Percentiles rank a stretch among this genome's conserved stretches.
Conservation (phyloP, 1,139 yeast species). For the Hemisphaericaspora xylofermentans region DNA sequence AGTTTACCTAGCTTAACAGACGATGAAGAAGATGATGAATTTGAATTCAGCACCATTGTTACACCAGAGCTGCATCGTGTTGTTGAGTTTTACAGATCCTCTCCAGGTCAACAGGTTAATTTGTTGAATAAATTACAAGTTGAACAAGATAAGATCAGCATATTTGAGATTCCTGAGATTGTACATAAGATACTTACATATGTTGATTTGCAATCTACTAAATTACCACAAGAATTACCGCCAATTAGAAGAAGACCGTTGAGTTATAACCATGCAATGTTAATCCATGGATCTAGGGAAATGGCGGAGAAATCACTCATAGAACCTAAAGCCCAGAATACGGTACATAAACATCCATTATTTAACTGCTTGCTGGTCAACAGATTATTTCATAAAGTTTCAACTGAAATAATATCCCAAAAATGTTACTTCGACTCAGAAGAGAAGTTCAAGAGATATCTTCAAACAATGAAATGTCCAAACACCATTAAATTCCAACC, state of each 20-base stretch:
- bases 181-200: slow-evolving; percentile 57
- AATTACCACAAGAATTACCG: slow-evolving; percentile 57
- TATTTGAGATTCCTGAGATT: slow-evolving; percentile 78
- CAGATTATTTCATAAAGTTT: slow-evolving; percentile 58
- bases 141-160: slow-evolving; percentile 17
- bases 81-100: slow-evolving; percentile 6
- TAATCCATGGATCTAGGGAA: slow-evolving; percentile 49
- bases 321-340: slow-evolving; percentile 14
- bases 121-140: background rate
- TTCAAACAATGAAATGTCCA: slow-evolving; percentile 32
- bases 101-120: slow-evolving; percentile 1
- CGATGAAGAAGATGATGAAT: slow-evolving; percentile 20
- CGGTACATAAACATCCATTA: slow-evolving; percentile 25
- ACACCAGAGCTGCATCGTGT: slow-evolving; percentile 22
- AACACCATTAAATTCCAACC: slow-evolving; percentile 23
- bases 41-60: slow-evolving; percentile 2
- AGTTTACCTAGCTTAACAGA: slow-evolving; percentile 38
- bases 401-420: slow-evolving; percentile 54
- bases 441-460: slow-evolving; percentile 33
- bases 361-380: slow-evolving; percentile 68
- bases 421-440: slow-evolving; percentile 56
- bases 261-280: slow-evolving; percentile 55
- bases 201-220: slow-evolving; percentile 51
- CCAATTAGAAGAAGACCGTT: slow-evolving; percentile 67
- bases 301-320: slow-evolving; percentile 55